These are phyloP conservation scores for Ceriops zippeliana DNA, from an alignment of 345 rosid species.

Conservation along the genomic window DNA sequence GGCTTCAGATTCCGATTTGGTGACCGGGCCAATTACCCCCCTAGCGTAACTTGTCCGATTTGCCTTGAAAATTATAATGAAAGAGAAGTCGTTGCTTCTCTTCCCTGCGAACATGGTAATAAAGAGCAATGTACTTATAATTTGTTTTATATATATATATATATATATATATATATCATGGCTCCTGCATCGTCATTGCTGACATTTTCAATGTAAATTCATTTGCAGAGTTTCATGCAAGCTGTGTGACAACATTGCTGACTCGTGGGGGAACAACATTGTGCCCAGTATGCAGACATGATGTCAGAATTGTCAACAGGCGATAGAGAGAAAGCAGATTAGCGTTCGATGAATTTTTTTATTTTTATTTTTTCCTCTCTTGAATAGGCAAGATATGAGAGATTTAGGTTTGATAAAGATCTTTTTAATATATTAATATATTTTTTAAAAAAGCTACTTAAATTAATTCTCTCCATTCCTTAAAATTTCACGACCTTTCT, in stretches of 20 bases:
- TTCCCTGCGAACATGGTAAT: constrained; percentile 76
- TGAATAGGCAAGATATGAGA: no score
- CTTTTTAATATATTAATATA: no score
- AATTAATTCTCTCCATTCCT: no score
- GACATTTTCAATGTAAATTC: not conserved
- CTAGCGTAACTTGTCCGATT: constrained; percentile 61
- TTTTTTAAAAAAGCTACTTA: no score
- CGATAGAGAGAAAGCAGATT: constrained; percentile 24
- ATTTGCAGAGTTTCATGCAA: constrained; percentile 65
- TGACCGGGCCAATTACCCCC: constrained; percentile 20
- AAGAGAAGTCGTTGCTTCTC: constrained; percentile 60
- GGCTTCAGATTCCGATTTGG: constrained; percentile 18
- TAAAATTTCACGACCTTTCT: no score
- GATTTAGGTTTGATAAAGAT: no score
- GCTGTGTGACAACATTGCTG: constrained; percentile 72
- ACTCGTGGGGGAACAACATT: constrained; percentile 55
- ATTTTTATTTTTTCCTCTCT: not conserved
- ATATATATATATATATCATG: no score
- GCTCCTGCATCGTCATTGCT: not conserved
- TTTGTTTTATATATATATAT: not conserved
- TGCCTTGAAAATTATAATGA: constrained; percentile 73
- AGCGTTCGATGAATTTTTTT: not conserved
- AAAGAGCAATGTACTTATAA: not conserved
- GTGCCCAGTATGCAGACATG: constrained; percentile 80
- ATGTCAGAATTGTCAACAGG: constrained; percentile 6